phyloP scores from a whole-genome alignment of 176 grass and related monocot species.

The Oryza punctata region DNA sequence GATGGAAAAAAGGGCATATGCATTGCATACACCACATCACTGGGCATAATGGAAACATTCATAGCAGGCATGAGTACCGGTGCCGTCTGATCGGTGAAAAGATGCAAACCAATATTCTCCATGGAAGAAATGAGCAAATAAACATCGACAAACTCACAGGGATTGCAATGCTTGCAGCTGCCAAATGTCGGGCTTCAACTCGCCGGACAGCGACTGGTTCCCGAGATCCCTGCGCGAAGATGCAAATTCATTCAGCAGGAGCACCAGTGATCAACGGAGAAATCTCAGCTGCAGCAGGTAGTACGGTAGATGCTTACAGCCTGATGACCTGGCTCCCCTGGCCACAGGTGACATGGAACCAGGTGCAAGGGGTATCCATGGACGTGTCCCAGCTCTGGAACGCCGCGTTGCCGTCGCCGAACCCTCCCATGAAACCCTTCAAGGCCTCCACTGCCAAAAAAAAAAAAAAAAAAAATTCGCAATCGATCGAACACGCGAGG shows the following conservation, averaged over 20 bases:
- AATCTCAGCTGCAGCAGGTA: no score
- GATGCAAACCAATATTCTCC: not conserved
- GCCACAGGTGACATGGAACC: constrained; percentile 53
- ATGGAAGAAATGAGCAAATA: not conserved
- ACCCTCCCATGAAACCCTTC: constrained; percentile 23
- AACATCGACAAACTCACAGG: constrained; percentile 20
- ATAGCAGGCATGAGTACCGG: not conserved
- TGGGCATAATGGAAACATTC: no score
- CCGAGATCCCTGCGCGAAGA: constrained; percentile 41
- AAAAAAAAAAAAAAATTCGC: no score
- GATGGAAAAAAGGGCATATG: no score
- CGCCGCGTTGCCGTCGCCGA: constrained; percentile 21
- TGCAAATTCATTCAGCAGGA: no score
- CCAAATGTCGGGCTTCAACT: constrained; percentile 22
- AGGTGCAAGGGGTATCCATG: constrained; percentile 42
- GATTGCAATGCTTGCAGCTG: constrained; percentile 41
- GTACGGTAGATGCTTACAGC: constrained; percentile 22
- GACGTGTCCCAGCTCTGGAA: constrained; percentile 46
- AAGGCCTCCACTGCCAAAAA: constrained; percentile 40
- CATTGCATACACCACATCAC: no score
- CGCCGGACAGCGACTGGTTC: constrained; percentile 46
- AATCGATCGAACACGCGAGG: not conserved
- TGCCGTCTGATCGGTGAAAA: not conserved
- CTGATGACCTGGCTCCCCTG: constrained; percentile 32
- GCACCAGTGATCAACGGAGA: not conserved